Conservation (phyloP, 2,329 filamentous ascomycete species). For the Aureobasidium musti region DNA sequence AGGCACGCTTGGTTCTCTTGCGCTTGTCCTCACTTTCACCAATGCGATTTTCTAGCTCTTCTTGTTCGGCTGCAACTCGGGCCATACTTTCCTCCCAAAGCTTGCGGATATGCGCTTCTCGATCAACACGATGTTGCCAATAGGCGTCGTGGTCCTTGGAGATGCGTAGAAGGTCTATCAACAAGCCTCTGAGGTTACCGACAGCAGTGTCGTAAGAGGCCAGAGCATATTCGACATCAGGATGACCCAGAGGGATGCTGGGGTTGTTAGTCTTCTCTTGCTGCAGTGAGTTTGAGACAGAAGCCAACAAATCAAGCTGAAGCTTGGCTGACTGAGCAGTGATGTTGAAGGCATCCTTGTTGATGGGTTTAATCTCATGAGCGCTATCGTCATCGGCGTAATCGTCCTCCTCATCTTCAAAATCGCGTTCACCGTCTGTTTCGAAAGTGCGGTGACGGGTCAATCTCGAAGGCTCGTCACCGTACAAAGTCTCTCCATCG, state of each 20-base stretch:
- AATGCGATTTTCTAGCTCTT: slow-evolving; percentile 82
- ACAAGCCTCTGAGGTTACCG: slow-evolving; percentile 77
- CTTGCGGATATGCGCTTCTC: slow-evolving; percentile 84
- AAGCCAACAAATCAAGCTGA: slow-evolving; percentile 85
- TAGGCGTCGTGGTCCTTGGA: slow-evolving; percentile 92
- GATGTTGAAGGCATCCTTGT: slow-evolving; percentile 94
- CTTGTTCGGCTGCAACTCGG: slow-evolving; percentile 90
- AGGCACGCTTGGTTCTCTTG: slow-evolving; percentile 81
- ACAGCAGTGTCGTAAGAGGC: slow-evolving; percentile 87
- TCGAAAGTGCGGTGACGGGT: not conserved
- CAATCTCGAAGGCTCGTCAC: slow-evolving; percentile 36
- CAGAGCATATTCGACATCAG: slow-evolving; percentile 73
- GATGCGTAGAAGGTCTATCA: slow-evolving; percentile 87
- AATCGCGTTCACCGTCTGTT: slow-evolving; percentile 57
- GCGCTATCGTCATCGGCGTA: slow-evolving; percentile 80
- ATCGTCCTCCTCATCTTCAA: slow-evolving; percentile 64
- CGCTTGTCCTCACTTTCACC: slow-evolving; percentile 89
- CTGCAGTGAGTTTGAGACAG: slow-evolving; percentile 80
- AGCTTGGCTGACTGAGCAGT: slow-evolving; percentile 92
- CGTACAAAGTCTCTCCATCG: slow-evolving; percentile 47
- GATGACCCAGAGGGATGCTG: slow-evolving; percentile 70
- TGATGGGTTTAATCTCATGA: slow-evolving; percentile 69
- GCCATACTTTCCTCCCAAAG: slow-evolving; percentile 99
- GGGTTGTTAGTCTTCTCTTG: slow-evolving; percentile 70
- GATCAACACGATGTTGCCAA: slow-evolving; percentile 93